These are phyloP conservation scores for Pachyrhizus erosus DNA, from an alignment of 306 rosid species.

Conservation along the genomic window DNA sequence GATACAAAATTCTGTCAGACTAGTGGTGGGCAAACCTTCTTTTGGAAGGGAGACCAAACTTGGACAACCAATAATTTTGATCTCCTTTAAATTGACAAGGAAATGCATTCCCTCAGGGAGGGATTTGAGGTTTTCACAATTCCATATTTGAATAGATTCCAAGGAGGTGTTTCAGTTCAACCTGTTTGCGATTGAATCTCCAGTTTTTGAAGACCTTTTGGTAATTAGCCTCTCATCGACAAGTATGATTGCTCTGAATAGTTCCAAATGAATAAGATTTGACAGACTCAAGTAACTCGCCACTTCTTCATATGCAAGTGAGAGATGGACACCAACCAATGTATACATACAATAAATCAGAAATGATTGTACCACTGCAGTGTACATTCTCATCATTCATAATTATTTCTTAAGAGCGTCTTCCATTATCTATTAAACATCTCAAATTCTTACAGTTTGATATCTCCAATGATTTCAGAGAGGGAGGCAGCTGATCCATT, in stretches of 20 bases:
- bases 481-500: too few relatives aligned
- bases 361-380: too few relatives aligned
- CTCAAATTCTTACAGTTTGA: too few relatives aligned
- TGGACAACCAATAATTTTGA: slow-evolving; percentile 20
- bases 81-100: slow-evolving; percentile 1
- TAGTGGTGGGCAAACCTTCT: neutral
- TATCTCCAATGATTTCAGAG: too few relatives aligned
- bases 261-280: slow-evolving; percentile 33
- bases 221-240: slow-evolving; percentile 14
- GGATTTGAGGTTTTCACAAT: slow-evolving; percentile 32
- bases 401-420: too few relatives aligned
- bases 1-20: neutral
- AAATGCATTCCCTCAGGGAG: slow-evolving; percentile 22
- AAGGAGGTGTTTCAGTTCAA: slow-evolving; percentile 20
- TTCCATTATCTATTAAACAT: too few relatives aligned
- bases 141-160: slow-evolving; percentile 35
- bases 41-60: slow-evolving; percentile 17
- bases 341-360: too few relatives aligned
- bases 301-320: neutral
- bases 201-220: slow-evolving; percentile 13
- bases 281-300: slow-evolving; percentile 24
- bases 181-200: neutral
- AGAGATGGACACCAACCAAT: too few relatives aligned
- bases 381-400: too few relatives aligned
- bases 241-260: neutral